Conservation (phyloP, 2,329 filamentous ascomycete species). For the Zymoseptoria tritici region DNA sequence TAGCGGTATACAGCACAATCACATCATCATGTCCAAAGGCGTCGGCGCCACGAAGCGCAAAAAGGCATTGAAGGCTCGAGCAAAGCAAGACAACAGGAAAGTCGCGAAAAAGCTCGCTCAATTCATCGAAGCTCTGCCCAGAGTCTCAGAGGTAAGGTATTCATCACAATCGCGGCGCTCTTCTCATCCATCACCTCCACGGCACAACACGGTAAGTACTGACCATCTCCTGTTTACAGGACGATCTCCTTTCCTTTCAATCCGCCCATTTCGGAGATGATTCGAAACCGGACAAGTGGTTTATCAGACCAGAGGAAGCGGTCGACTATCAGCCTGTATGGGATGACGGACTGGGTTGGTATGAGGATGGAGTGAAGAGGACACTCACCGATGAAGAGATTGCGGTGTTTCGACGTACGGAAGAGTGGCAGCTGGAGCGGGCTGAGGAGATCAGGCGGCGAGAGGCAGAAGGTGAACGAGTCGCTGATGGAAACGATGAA, state of each 20-base stretch:
- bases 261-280: slow-evolving; percentile 37
- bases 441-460: slow-evolving; percentile 9
- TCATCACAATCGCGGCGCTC: neutral
- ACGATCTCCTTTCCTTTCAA: slow-evolving; percentile 39
- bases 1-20: neutral
- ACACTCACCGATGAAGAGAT: slow-evolving; percentile 90
- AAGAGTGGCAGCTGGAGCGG: slow-evolving; percentile 65
- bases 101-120: slow-evolving; percentile 12
- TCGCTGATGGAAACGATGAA: neutral
- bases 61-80: slow-evolving; percentile 6
- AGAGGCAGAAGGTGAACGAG: slow-evolving; percentile 2
- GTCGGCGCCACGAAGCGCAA: slow-evolving; percentile 1
- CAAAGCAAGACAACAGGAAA: slow-evolving; percentile 7
- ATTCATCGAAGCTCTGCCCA: slow-evolving; percentile 14
- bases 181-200: neutral
- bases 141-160: slow-evolving; percentile 26
- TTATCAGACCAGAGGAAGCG: slow-evolving; percentile 24
- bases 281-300: slow-evolving; percentile 28
- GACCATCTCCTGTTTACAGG: slow-evolving; percentile 27
- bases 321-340: slow-evolving; percentile 19
- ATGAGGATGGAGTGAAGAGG: slow-evolving; percentile 76
- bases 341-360: slow-evolving; percentile 68
- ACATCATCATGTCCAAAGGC: neutral
- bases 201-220: slow-evolving; percentile 24
- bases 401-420: slow-evolving; percentile 80